phyloP scores from a whole-genome alignment of 2,329 filamentous ascomycete species.

The Nemania sp. region DNA sequence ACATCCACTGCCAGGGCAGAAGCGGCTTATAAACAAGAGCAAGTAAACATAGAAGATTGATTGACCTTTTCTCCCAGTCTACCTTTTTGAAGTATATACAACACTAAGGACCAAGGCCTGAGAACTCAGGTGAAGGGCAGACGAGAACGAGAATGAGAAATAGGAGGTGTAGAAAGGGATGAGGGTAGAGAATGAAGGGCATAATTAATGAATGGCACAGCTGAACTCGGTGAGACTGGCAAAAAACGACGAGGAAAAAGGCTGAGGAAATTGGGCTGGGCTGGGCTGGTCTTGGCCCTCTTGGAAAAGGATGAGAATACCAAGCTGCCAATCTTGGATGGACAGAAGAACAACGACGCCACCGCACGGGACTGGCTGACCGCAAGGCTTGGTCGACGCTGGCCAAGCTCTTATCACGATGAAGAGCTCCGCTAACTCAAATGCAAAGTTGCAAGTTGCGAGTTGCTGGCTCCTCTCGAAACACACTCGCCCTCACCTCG shows the following conservation, averaged over 20 bases:
- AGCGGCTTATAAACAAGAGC: too few species aligned
- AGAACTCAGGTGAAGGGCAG: not conserved
- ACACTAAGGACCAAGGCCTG: too few species aligned
- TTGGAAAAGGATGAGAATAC: conserved; percentile 24
- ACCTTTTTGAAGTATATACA: too few species aligned
- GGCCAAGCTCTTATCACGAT: conserved; percentile 9
- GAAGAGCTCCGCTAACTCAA: conserved; percentile 1
- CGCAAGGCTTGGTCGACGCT: conserved; percentile 8
- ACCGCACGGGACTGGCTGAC: too few species aligned
- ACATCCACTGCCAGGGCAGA: too few species aligned
- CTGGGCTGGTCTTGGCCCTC: conserved; percentile 4
- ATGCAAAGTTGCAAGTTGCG: not conserved
- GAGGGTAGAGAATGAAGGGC: not conserved
- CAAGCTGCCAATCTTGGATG: too few species aligned
- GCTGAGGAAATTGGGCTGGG: not conserved
- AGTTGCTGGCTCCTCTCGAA: conserved; percentile 5
- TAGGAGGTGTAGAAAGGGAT: not conserved
- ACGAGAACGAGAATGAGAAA: not conserved
- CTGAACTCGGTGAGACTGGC: not conserved
- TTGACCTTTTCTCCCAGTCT: too few species aligned
- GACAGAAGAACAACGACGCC: too few species aligned
- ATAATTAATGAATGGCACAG: not conserved
- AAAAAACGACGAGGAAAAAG: not conserved
- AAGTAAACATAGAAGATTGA: too few species aligned
- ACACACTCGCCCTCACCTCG: too few species aligned